Conservation (phyloP, 2,329 filamentous ascomycete species). For the Chrysosphaeria jannelii region DNA sequence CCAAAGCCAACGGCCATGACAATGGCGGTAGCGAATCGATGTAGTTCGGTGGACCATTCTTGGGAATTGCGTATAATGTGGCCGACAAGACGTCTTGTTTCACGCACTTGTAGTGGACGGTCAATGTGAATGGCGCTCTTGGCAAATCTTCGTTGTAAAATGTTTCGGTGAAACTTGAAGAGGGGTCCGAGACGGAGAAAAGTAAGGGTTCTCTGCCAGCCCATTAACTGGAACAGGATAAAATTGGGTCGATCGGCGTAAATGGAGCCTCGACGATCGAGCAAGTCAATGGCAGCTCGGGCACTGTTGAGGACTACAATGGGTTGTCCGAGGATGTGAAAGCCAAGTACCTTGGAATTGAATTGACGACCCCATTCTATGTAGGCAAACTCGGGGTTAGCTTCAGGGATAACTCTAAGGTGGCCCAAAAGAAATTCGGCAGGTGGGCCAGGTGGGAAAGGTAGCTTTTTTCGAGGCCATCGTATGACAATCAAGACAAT, state of each 20-base stretch:
- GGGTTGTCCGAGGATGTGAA: constrained; percentile 11
- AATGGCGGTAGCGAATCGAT: constrained; percentile 12
- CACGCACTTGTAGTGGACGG: constrained; percentile 6
- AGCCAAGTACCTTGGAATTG: constrained; percentile 7
- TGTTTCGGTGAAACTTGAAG: constrained; percentile 12
- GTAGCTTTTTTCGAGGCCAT: no score
- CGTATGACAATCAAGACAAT: no score
- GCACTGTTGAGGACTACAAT: constrained; percentile 11
- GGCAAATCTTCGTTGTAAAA: constrained; percentile 13
- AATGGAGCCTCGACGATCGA: constrained; percentile 11
- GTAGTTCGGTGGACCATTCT: no score
- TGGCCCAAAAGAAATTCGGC: constrained; percentile 39
- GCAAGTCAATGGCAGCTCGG: constrained; percentile 11
- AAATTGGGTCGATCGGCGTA: constrained; percentile 12
- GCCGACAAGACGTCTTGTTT: constrained; percentile 8
- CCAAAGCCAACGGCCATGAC: constrained; percentile 15
- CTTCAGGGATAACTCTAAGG: constrained; percentile 79
- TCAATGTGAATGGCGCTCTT: constrained; percentile 3
- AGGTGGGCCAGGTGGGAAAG: constrained; percentile 4
- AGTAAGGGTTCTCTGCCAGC: constrained; percentile 14
- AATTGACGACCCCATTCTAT: constrained; percentile 4
- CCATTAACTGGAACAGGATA: constrained; percentile 11
- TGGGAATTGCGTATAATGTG: no score
- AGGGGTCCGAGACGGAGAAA: constrained; percentile 12
- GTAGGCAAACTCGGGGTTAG: constrained; percentile 33